A percentile compares a stretch with the other conserved stretches of the same genome.
These are phyloP conservation scores for Darksidea phi DNA, from an alignment of 495 filamentous ascomycete species.

Conservation along the genomic window DNA sequence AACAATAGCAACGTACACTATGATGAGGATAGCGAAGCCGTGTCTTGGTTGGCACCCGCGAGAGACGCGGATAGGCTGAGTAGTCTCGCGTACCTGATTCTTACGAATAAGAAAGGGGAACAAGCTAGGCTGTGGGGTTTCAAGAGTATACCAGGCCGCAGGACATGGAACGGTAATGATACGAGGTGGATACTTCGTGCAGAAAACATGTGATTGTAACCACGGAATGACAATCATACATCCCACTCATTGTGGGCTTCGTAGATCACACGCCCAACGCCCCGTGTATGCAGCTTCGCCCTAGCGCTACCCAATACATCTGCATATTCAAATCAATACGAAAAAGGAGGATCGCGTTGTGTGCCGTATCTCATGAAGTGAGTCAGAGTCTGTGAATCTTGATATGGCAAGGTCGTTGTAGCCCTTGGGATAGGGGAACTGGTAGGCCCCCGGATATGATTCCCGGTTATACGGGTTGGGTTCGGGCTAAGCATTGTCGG, in stretches of 20 bases:
- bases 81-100: background rate
- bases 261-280: background rate
- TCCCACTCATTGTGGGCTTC: too few relatives aligned
- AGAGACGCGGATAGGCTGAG: background rate
- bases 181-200: too few relatives aligned
- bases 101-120: background rate
- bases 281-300: background rate
- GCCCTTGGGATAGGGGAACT: conserved; percentile 1
- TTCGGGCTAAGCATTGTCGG: conserved; percentile 1
- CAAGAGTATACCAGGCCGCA: too few relatives aligned
- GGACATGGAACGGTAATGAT: too few relatives aligned
- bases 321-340: background rate
- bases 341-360: conserved; percentile 9
- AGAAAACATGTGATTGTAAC: too few relatives aligned
- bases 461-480: background rate
- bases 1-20: background rate
- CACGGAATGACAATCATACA: too few relatives aligned
- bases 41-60: background rate
- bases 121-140: too few relatives aligned
- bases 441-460: background rate
- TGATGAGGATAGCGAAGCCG: background rate
- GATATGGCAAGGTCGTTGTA: background rate
- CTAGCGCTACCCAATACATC: background rate
- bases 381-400: conserved; percentile 17
- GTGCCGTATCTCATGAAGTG: conserved; percentile 5